A percentile compares a stretch with the other conserved stretches of the same genome.
Conservation (phyloP, 164 flowering plant species). For the Vitis rotundifolia region DNA sequence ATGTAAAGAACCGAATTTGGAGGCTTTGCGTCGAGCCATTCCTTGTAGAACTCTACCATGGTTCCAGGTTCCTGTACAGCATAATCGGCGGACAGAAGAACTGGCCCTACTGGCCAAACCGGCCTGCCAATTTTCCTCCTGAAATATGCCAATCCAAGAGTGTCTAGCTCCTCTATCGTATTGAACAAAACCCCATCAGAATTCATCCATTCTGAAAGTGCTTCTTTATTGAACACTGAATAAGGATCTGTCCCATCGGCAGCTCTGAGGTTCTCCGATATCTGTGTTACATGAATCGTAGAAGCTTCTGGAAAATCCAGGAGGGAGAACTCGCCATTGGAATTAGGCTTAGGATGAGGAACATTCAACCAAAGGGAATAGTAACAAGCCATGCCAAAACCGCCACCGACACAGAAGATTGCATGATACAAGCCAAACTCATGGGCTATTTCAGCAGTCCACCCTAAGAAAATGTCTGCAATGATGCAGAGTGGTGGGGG, state of each 20-base stretch:
- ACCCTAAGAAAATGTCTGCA: constrained; percentile 39
- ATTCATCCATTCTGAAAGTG: constrained; percentile 25
- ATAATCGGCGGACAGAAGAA: constrained; percentile 7
- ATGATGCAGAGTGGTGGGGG: constrained; percentile 27
- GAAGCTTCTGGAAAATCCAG: constrained; percentile 52
- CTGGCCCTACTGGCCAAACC: constrained; percentile 50
- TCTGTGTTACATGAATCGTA: constrained; percentile 37
- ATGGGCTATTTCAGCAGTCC: constrained; percentile 39
- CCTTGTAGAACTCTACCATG: constrained; percentile 10
- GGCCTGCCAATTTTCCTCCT: constrained; percentile 22
- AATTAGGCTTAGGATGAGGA: constrained; percentile 21
- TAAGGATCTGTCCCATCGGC: constrained; percentile 40
- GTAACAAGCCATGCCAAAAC: constrained; percentile 46
- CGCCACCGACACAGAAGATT: constrained; percentile 39
- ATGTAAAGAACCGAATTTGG: constrained; percentile 50
- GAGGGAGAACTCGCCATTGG: constrained; percentile 22
- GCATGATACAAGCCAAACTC: constrained; percentile 44
- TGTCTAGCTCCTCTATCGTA: constrained; percentile 53
- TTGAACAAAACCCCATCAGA: constrained; percentile 47
- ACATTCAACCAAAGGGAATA: constrained; percentile 39
- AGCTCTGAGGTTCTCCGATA: constrained; percentile 15
- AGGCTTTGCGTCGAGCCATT: constrained; percentile 49
- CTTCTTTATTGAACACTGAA: constrained; percentile 23
- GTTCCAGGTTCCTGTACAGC: constrained; percentile 15
- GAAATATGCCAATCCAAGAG: constrained; percentile 37